phyloP scores from a whole-genome alignment of 176 grass and related monocot genomes.

The Avena eriantha region DNA sequence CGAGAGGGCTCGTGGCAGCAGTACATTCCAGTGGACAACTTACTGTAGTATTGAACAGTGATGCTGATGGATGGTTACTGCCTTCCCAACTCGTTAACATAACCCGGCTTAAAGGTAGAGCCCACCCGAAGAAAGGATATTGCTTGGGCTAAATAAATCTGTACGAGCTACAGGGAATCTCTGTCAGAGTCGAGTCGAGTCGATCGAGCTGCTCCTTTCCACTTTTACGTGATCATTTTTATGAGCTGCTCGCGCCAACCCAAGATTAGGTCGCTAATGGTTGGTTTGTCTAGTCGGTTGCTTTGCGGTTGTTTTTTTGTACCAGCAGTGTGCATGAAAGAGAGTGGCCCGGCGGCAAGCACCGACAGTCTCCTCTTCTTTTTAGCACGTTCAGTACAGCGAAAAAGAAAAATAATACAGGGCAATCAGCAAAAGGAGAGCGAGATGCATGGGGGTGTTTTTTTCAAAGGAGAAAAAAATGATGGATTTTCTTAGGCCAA shows the following conservation, averaged over 20 bases:
- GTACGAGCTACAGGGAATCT: neutral
- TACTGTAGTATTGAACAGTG: neutral
- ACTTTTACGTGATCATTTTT: neutral
- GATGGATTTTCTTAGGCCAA: neutral
- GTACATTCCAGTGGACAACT: neutral
- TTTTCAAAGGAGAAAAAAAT: neutral
- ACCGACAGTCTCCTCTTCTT: conserved; percentile 14
- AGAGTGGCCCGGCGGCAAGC: neutral
- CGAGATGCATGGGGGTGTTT: neutral
- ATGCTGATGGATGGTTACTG: neutral
- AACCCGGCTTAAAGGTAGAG: neutral
- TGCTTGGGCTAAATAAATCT: neutral
- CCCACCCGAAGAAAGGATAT: neutral
- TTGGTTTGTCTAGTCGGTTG: neutral
- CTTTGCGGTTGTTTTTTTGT: neutral
- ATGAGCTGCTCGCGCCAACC: conserved; percentile 9
- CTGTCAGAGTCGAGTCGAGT: neutral
- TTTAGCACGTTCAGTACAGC: neutral
- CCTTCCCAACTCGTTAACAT: neutral
- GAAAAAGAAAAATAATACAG: neutral
- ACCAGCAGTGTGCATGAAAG: neutral
- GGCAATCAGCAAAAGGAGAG: neutral
- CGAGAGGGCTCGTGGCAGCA: neutral
- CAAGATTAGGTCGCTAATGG: conserved; percentile 1
- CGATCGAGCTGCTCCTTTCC: neutral